A percentile compares a stretch with the other conserved stretches of the same genome.
Evolutionary conservation across 2,329 filamentous ascomycete species (phyloP).

Genomic region (Esteya vermicola): DNA sequence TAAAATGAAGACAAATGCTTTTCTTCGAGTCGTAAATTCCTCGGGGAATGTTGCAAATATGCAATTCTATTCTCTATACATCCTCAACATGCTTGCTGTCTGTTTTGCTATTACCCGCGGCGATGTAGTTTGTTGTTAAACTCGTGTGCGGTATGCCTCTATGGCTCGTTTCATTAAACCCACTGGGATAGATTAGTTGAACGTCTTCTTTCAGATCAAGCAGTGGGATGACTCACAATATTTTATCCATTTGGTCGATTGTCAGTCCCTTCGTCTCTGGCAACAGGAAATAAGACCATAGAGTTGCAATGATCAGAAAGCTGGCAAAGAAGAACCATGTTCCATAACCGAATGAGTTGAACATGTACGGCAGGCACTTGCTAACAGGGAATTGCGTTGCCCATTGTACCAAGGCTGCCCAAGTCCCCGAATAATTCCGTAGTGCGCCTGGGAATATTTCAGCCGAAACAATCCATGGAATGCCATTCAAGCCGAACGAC

Average conservation of each 20-base stretch:
- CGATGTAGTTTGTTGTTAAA: too few species aligned
- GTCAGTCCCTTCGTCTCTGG: not conserved
- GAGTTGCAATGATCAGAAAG: not conserved
- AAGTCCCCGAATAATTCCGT: slow-evolving; percentile 26
- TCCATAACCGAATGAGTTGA: slow-evolving; percentile 13
- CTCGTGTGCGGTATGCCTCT: too few species aligned
- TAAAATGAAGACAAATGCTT: too few species aligned
- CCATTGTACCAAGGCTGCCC: slow-evolving; percentile 24
- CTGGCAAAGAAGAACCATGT: not conserved
- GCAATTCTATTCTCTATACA: too few species aligned
- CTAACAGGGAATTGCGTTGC: slow-evolving; percentile 16
- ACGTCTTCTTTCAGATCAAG: too few species aligned
- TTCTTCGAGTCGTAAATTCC: too few species aligned
- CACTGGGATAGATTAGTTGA: too few species aligned
- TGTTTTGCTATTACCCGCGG: too few species aligned
- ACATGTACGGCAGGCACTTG: slow-evolving; percentile 29
- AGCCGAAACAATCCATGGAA: slow-evolving; percentile 29
- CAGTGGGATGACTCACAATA: not conserved
- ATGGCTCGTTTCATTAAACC: too few species aligned
- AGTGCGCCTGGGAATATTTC: slow-evolving; percentile 30
- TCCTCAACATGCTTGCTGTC: too few species aligned
- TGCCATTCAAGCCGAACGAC: slow-evolving; percentile 29
- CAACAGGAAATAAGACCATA: not conserved
- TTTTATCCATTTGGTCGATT: not conserved
- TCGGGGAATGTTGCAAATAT: too few species aligned